phyloP scores from a whole-genome alignment of 2,329 filamentous ascomycete species.

The Talaromyces sp. region DNA sequence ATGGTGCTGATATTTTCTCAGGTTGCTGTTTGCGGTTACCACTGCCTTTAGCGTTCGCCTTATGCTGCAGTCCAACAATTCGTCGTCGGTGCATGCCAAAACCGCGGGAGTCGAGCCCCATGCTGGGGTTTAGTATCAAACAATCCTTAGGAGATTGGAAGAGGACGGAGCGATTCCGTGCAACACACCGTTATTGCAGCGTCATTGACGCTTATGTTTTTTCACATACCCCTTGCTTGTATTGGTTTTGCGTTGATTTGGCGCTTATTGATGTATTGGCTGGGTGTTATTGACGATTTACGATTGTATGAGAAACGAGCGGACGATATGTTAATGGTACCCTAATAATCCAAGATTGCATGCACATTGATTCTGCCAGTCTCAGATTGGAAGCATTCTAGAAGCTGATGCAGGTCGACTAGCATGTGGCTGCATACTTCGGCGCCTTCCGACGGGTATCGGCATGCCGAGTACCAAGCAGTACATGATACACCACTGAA shows the following conservation, averaged over 20 bases:
- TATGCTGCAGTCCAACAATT: slow-evolving; percentile 2
- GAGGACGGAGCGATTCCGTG: neutral
- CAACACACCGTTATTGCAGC: neutral
- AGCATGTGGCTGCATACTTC: neutral
- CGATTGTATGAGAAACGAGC: neutral
- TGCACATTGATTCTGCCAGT: neutral
- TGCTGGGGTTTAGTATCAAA: slow-evolving; percentile 3
- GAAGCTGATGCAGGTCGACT: neutral
- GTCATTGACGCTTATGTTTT: neutral
- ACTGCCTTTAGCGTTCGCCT: slow-evolving; percentile 10
- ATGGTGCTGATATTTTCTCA: neutral
- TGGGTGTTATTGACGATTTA: neutral
- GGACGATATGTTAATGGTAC: neutral
- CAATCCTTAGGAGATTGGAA: neutral
- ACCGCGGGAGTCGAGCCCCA: slow-evolving; percentile 5
- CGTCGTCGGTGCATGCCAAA: slow-evolving; percentile 1
- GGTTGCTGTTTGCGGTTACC: slow-evolving; percentile 11
- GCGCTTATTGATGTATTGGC: neutral
- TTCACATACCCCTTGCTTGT: neutral
- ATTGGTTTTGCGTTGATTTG: neutral
- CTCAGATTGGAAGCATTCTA: neutral
- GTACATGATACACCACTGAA: neutral
- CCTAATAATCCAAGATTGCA: neutral
- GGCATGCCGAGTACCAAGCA: neutral
- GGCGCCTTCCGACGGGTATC: neutral